phyloP scores from a whole-genome alignment of 345 rosid species.

The Populus nigra region DNA sequence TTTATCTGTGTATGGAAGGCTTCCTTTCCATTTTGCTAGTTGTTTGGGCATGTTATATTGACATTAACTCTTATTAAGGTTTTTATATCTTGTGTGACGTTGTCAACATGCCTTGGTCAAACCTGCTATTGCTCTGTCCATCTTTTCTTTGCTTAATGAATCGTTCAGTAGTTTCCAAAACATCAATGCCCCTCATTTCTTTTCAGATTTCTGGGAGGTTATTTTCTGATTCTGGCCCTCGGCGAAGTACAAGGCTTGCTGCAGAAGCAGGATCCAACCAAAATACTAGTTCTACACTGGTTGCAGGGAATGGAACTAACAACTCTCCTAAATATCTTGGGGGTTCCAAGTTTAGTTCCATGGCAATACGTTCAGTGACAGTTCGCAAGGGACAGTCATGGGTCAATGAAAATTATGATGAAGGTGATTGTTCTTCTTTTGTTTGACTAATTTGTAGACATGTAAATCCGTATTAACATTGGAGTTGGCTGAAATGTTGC shows the following conservation, averaged over 20 bases:
- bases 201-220: constrained; percentile 94
- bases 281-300: constrained; percentile 45
- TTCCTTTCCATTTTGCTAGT: not conserved
- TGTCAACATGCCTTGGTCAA: not conserved
- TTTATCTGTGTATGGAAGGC: not conserved
- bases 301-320: constrained; percentile 66
- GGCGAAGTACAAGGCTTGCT: constrained; percentile 80
- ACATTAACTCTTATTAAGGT: not conserved
- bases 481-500: not conserved
- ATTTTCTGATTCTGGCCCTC: constrained; percentile 93
- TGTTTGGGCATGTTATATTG: not conserved
- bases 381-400: constrained; percentile 83
- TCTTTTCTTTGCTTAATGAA: not conserved
- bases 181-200: constrained; percentile 16
- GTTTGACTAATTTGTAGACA: constrained; percentile 3
- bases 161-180: not conserved
- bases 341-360: constrained; percentile 72
- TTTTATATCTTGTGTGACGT: not conserved
- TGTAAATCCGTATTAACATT: not conserved
- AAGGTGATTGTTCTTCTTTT: constrained; percentile 52
- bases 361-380: constrained; percentile 77
- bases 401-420: constrained; percentile 85
- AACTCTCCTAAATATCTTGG: constrained; percentile 80
- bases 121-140: constrained; percentile 12
- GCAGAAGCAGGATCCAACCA: constrained; percentile 61